Conservation (phyloP, 768 basidiomycete species). For the Cystofilobasidium ferigula region DNA sequence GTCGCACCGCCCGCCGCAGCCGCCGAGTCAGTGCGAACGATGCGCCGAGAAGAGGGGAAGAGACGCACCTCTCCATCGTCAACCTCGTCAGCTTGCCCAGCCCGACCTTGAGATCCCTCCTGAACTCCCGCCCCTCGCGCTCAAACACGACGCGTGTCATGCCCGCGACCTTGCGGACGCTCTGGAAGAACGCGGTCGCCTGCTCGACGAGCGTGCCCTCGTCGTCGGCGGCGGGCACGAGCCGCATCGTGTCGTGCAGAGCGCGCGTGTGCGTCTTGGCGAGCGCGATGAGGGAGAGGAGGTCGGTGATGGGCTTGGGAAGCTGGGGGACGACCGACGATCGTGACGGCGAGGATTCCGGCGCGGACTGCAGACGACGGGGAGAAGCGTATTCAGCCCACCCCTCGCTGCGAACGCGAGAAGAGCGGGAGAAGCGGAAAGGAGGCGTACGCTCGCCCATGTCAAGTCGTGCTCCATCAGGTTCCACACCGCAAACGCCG, state of each 20-base stretch:
- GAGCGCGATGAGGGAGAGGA: not conserved
- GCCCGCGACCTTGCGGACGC: conserved; percentile 12
- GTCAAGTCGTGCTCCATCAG: conserved; percentile 61
- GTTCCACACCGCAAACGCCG: conserved; percentile 71
- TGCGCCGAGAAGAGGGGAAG: no score
- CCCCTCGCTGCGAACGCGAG: not conserved
- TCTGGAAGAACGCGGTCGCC: conserved; percentile 17
- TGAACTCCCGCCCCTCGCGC: not conserved
- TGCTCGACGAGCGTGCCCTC: not conserved
- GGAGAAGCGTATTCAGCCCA: no score
- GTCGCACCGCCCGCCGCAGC: not conserved
- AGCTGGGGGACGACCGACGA: not conserved
- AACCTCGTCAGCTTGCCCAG: conserved; percentile 21
- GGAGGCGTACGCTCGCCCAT: conserved; percentile 1
- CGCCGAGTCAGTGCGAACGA: not conserved
- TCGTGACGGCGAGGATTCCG: not conserved
- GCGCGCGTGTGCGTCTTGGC: not conserved
- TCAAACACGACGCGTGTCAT: not conserved
- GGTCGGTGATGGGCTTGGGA: not conserved
- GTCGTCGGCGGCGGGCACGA: conserved; percentile 3
- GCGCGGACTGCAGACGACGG: not conserved
- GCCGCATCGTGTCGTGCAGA: conserved; percentile 1
- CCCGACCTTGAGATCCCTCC: conserved; percentile 17
- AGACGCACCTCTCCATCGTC: conserved; percentile 13
- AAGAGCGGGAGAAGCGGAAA: not conserved